These are phyloP conservation scores for Carpinus viminea DNA, from an alignment of 306 rosid genomes.

Conservation along the genomic window DNA sequence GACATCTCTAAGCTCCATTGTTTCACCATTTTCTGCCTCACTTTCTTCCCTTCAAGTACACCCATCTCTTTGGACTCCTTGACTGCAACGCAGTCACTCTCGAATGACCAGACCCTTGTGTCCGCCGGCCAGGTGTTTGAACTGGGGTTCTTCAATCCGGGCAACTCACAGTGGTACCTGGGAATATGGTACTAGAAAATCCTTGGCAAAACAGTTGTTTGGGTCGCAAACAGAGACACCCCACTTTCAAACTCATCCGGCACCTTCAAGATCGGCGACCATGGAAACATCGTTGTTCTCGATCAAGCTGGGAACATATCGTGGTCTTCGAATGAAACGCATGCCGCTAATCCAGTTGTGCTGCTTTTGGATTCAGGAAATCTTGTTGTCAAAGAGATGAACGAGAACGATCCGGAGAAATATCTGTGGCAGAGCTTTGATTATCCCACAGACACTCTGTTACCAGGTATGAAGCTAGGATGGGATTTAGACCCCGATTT, in stretches of 20 bases:
- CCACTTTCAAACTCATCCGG: conserved; percentile 47
- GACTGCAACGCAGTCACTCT: conserved; percentile 44
- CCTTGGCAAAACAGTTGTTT: conserved; percentile 31
- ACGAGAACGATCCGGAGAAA: conserved; percentile 17
- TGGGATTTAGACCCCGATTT: conserved; percentile 47
- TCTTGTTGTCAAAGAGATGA: conserved; percentile 45
- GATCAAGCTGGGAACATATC: conserved; percentile 12
- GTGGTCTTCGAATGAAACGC: conserved; percentile 55
- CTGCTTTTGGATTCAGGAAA: conserved; percentile 66
- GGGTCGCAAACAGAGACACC: conserved; percentile 80
- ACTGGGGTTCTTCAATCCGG: conserved; percentile 46
- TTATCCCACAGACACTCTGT: conserved; percentile 59
- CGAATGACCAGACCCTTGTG: conserved; percentile 43
- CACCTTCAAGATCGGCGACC: conserved; percentile 36
- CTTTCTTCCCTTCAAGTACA: conserved; percentile 14
- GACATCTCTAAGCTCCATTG: conserved; percentile 19
- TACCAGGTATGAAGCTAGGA: conserved; percentile 72
- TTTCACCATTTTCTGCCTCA: conserved; percentile 24
- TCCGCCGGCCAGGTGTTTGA: conserved; percentile 46
- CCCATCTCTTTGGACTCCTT: conserved; percentile 43
- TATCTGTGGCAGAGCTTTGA: conserved; percentile 79
- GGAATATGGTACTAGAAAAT: conserved; percentile 66
- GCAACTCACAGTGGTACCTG: conserved; percentile 44
- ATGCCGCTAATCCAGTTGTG: conserved; percentile 29
- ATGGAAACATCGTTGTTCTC: conserved; percentile 42